phyloP scores from a whole-genome alignment of 192 early-diverging fungal species.

The Mortierella claussenii region DNA sequence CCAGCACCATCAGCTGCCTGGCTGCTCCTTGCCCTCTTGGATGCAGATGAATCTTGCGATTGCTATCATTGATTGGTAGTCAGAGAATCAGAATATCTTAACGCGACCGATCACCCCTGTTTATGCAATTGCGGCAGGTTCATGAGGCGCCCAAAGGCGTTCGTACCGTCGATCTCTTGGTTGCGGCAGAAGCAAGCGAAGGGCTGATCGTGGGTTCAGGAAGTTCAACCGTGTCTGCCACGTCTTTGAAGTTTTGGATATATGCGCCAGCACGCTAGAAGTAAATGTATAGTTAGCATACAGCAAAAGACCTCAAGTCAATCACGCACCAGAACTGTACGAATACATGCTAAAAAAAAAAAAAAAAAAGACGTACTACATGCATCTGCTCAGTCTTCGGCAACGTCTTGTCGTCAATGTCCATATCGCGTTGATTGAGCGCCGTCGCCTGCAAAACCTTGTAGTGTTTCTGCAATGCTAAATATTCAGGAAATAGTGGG shows the following conservation, averaged over 20 bases:
- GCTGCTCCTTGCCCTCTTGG: conserved; percentile 23
- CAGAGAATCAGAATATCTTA: too few relatives aligned
- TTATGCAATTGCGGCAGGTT: too few relatives aligned
- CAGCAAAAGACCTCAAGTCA: neutral
- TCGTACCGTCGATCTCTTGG: conserved; percentile 33
- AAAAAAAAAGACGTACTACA: conserved; percentile 11
- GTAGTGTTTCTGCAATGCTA: conserved; percentile 55
- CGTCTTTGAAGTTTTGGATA: conserved; percentile 39
- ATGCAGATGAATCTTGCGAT: neutral
- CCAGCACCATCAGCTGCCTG: conserved; percentile 5
- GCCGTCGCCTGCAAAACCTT: conserved; percentile 53
- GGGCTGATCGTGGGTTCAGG: conserved; percentile 3
- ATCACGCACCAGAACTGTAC: too few relatives aligned
- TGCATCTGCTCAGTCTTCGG: conserved; percentile 50
- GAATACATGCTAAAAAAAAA: too few relatives aligned
- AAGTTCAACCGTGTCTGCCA: conserved; percentile 9
- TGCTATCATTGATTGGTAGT: too few relatives aligned
- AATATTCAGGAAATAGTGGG: neutral
- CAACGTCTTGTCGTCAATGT: conserved; percentile 53
- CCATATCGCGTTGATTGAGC: conserved; percentile 48
- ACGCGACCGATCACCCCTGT: too few relatives aligned
- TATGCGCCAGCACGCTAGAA: conserved; percentile 49
- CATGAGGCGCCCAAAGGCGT: too few relatives aligned
- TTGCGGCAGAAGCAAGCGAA: neutral
- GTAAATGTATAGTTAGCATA: neutral